These are phyloP conservation scores for Tolypocladium tropicale DNA, from an alignment of 2,329 filamentous ascomycete genomes.

Conservation along the genomic window DNA sequence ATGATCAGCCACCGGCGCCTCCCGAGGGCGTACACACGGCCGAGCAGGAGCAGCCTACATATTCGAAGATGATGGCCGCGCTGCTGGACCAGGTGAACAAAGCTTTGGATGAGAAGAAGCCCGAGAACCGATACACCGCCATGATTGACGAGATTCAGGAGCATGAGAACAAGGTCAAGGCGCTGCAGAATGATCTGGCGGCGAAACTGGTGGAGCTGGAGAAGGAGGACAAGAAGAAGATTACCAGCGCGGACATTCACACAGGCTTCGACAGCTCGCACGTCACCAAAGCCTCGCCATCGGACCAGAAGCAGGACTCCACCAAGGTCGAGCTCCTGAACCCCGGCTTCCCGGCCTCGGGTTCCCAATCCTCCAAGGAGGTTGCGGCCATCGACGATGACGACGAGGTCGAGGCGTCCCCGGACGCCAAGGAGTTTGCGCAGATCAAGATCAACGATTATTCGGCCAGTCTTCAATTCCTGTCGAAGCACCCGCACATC, in stretches of 20 bases:
- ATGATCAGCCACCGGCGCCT: slow-evolving; percentile 62
- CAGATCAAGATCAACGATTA: slow-evolving; percentile 70
- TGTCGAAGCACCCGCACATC: slow-evolving; percentile 68
- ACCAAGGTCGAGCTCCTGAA: slow-evolving; percentile 66
- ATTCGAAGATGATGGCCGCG: slow-evolving; percentile 98
- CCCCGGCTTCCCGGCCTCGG: slow-evolving; percentile 34
- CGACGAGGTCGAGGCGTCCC: slow-evolving; percentile 64
- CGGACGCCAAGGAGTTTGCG: slow-evolving; percentile 71
- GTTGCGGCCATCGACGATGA: slow-evolving; percentile 47
- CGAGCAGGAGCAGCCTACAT: slow-evolving; percentile 66
- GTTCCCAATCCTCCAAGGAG: slow-evolving; percentile 3
- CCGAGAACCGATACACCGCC: slow-evolving; percentile 56
- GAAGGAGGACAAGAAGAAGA: slow-evolving; percentile 76
- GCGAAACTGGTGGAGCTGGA: slow-evolving; percentile 72
- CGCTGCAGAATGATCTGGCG: slow-evolving; percentile 65
- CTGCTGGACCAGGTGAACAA: slow-evolving; percentile 86
- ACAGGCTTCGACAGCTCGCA: slow-evolving; percentile 85
- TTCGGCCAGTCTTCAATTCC: slow-evolving; percentile 60
- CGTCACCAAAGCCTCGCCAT: slow-evolving; percentile 51
- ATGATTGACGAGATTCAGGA: slow-evolving; percentile 70
- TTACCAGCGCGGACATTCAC: slow-evolving; percentile 83
- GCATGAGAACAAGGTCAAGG: slow-evolving; percentile 69
- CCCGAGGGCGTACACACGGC: slow-evolving; percentile 72
- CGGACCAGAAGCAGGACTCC: slow-evolving; percentile 35
- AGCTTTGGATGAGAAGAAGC: slow-evolving; percentile 67